Base-by-base conservation (phyloP, 2,329 filamentous ascomycete species). In the Cladosporium oxysporum region DNA sequence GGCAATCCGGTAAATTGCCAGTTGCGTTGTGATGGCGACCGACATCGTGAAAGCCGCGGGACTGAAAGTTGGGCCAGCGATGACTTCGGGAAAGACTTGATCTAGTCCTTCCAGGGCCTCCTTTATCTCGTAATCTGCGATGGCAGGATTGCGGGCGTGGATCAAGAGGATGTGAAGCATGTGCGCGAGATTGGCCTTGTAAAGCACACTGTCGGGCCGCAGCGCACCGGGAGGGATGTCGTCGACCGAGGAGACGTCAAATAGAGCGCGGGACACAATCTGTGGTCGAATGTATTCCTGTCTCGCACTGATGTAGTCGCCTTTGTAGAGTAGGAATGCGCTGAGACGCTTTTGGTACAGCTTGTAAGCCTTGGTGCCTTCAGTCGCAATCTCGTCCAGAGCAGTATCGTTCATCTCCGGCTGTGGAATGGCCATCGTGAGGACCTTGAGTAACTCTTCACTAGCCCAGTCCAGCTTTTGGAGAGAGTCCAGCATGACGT, bases 131-230 rank as follows among this genome's bases (percentile, higher is more conserved):
- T 72, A 71, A 0, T 65, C 69, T 55, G 68, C 66, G 21, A 74
- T 71, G 1, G 29, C 73, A 70, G 35, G 73, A 69, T 47, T 70
- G 70, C 58, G 72, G 65, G 55, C 78, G 70, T 23, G 72, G 67
- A 70, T 64, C 14, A 77, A 68, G 66, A 83, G 73, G 14, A 72
- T 73, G 60, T 76, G 79, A 0, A 79, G 76, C 68, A 84, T 76
- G 1, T 77, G 68, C 1, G 80, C 72, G 10, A 84, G 69, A 66
- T 84, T 84, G 47, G 80, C 76, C 57, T 78, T 75, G 68, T 80
- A 80, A 10, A 84, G 60, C 29, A 84, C 66, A 26, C 76, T 70
- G 66, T 83, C 79, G 0, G 81, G 72, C 58, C 76, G 71, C 76
- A 76, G 77, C 11, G 69, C 62, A 1, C 75, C 78, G 64, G 71